These are phyloP conservation scores for Mytilinidion resinicola DNA, from an alignment of 495 filamentous ascomycete genomes.

Conservation along the genomic window DNA sequence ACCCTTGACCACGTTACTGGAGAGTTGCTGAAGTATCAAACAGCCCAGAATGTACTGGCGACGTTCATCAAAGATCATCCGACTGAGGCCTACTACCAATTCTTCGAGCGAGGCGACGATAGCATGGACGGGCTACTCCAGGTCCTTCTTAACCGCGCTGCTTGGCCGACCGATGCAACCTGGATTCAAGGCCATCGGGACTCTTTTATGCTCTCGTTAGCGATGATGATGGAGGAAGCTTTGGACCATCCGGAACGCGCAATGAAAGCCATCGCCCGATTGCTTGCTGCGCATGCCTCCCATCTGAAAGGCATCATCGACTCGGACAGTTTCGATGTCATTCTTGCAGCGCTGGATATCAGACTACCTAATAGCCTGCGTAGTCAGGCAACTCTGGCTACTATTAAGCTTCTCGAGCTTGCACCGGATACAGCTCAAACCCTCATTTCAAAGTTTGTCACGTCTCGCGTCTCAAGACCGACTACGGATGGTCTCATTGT, in stretches of 20 bases:
- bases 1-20: conserved; percentile 54
- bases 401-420: conserved; percentile 71
- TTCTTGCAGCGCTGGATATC: conserved; percentile 71
- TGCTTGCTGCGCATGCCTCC: conserved; percentile 54
- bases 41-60: conserved; percentile 52
- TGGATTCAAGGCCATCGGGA: conserved; percentile 48
- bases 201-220: conserved; percentile 60
- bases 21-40: conserved; percentile 49
- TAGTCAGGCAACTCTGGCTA: conserved; percentile 67
- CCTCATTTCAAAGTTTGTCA: conserved; percentile 62
- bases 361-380: conserved; percentile 60
- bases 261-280: conserved; percentile 56
- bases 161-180: conserved; percentile 51
- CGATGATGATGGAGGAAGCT: conserved; percentile 57
- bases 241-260: conserved; percentile 54
- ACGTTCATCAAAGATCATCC: conserved; percentile 44
- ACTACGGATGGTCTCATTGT: conserved; percentile 57
- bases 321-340: conserved; percentile 68
- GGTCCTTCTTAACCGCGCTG: conserved; percentile 49
- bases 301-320: conserved; percentile 64
- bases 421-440: conserved; percentile 61
- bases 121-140: conserved; percentile 53
- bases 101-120: conserved; percentile 57
- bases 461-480: conserved; percentile 44
- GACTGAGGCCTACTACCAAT: conserved; percentile 48